A percentile compares a stretch with the other conserved stretches of the same genome.
Conservation (phyloP, 768 basidiomycete species). For the Boletus coccyginus region DNA sequence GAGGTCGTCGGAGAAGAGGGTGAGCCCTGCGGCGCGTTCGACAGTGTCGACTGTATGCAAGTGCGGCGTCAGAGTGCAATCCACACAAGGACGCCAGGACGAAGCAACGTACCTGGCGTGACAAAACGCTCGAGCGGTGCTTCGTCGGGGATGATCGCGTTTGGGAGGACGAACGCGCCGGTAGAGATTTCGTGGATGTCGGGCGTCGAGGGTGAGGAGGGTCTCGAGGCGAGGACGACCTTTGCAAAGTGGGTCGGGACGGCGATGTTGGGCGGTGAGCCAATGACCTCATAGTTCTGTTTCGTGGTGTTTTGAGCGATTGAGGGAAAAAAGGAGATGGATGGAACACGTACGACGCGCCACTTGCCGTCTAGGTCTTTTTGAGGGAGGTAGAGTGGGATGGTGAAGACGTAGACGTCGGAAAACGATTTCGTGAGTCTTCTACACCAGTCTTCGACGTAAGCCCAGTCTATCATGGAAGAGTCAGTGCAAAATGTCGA, state of each 20-base stretch:
- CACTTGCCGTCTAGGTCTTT: constrained; percentile 89
- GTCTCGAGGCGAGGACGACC: constrained; percentile 78
- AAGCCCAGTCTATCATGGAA: constrained; percentile 79
- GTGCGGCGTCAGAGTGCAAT: not conserved
- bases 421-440: constrained; percentile 81
- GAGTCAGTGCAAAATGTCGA: not conserved
- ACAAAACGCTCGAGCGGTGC: constrained; percentile 77
- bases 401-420: constrained; percentile 97
- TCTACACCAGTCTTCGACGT: constrained; percentile 94
- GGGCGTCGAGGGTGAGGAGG: constrained; percentile 69
- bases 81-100: no score
- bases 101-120: constrained; percentile 58
- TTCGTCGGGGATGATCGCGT: constrained; percentile 86
- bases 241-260: constrained; percentile 99
- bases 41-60: constrained; percentile 77
- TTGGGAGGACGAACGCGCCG: constrained; percentile 95
- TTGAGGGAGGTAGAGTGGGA: constrained; percentile 93
- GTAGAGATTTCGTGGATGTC: constrained; percentile 73
- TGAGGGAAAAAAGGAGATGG: not conserved
- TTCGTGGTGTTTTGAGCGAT: not conserved
- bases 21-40: constrained; percentile 85
- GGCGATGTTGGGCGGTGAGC: constrained; percentile 81
- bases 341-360: constrained; percentile 70
- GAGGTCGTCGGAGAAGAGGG: constrained; percentile 79
- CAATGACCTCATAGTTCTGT: constrained; percentile 94